These are phyloP conservation scores for Quercus variabilis DNA, from an alignment of 306 rosid genomes.

Conservation along the genomic window DNA sequence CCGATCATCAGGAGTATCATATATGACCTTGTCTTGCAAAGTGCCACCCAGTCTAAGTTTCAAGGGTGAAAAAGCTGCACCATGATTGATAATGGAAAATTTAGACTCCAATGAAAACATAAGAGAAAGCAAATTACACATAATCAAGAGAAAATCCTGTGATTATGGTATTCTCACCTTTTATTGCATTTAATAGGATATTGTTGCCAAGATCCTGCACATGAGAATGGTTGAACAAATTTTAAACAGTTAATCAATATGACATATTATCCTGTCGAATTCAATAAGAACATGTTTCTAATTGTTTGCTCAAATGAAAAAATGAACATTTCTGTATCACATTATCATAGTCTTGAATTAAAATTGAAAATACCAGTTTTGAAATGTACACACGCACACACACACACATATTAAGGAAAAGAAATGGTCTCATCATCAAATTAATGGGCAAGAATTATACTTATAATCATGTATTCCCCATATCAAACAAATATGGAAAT, in stretches of 20 bases:
- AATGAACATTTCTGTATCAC: neutral
- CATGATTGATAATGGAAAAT: constrained; percentile 19
- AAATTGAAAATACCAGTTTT: too few species aligned
- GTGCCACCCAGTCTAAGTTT: constrained; percentile 88
- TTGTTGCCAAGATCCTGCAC: constrained; percentile 76
- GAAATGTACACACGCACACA: too few species aligned
- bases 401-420: too few species aligned
- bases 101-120: neutral
- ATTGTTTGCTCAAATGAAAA: neutral
- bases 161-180: constrained; percentile 43
- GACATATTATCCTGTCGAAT: neutral
- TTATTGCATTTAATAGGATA: constrained; percentile 69
- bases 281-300: neutral
- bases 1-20: constrained; percentile 54
- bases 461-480: neutral
- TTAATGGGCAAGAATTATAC: neutral
- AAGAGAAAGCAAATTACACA: neutral
- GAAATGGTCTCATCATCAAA: neutral
- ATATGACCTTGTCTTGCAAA: constrained; percentile 78
- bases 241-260: neutral
- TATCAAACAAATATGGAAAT: neutral
- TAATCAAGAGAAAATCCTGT: constrained; percentile 1
- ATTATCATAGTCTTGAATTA: neutral
- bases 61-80: constrained; percentile 87
- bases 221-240: constrained; percentile 7